Percentiles rank a stretch among this genome's conserved stretches.
Evolutionary conservation across 805 yeast species (phyloP).

Genomic region (Tetrapisispora nanseiensis): DNA sequence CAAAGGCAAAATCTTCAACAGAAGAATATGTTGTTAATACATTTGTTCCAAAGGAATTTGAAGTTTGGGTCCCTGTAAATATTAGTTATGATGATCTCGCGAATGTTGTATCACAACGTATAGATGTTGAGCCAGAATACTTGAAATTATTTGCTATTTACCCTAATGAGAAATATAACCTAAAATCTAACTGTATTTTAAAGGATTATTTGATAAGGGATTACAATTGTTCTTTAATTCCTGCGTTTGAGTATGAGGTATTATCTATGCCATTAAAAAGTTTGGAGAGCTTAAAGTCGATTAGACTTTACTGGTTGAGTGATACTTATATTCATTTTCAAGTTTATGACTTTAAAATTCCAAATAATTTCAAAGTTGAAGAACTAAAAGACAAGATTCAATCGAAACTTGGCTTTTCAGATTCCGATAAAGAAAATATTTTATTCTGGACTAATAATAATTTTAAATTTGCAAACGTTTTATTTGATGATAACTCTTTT

Average conservation of each 20-base stretch:
- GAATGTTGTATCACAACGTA: conserved; percentile 43
- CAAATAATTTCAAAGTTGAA: conserved; percentile 45
- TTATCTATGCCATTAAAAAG: conserved; percentile 66
- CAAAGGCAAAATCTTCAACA: conserved; percentile 14
- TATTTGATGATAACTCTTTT: conserved; percentile 31
- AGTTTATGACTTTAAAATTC: conserved; percentile 57
- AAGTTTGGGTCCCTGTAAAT: conserved; percentile 59
- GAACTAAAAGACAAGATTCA: conserved; percentile 49
- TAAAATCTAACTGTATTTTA: conserved; percentile 28
- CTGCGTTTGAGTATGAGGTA: conserved; percentile 62
- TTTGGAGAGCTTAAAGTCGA: conserved; percentile 61
- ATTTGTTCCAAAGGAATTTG: conserved; percentile 28
- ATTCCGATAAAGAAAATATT: conserved; percentile 37
- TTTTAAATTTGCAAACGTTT: conserved; percentile 30
- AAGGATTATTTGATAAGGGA: conserved; percentile 32
- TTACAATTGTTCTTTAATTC: conserved; percentile 27
- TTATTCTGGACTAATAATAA: conserved; percentile 47
- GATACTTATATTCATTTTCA: conserved; percentile 64
- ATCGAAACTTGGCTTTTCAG: conserved; percentile 42
- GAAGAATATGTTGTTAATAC: conserved; percentile 23
- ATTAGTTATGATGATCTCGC: conserved; percentile 54
- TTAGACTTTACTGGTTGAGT: conserved; percentile 64
- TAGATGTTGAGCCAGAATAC: conserved; percentile 48
- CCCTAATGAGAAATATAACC: conserved; percentile 47
- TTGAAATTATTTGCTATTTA: conserved; percentile 58